These are phyloP conservation scores for Monoraphidium neglectum DNA, from an alignment of 139 green algal species.

Conservation along the genomic window DNA sequence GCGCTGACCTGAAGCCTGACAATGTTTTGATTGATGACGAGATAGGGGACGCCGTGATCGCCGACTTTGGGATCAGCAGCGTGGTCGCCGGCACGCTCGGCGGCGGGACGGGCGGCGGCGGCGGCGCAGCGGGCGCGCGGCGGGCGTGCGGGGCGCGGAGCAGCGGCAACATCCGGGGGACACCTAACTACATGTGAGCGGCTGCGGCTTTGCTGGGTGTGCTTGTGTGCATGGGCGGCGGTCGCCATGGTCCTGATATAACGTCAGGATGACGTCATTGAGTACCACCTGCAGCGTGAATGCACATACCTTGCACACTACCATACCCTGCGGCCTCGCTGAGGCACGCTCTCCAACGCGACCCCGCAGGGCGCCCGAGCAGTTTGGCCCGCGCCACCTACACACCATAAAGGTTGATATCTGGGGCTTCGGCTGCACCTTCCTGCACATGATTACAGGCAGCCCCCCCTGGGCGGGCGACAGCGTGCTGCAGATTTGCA, in stretches of 20 bases:
- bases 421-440: slow-evolving; percentile 28
- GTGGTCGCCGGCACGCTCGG: slow-evolving; percentile 19
- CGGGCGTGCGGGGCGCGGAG: not conserved
- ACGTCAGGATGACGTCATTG: no score
- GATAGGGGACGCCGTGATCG: slow-evolving; percentile 26
- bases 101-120: not conserved
- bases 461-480: slow-evolving; percentile 12
- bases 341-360: no score
- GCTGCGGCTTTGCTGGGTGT: no score
- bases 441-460: slow-evolving; percentile 33
- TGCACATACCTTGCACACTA: no score
- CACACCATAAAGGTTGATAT: slow-evolving; percentile 36
- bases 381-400: slow-evolving; percentile 21
- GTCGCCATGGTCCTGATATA: no score
- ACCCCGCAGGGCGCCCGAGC: slow-evolving; percentile 31
- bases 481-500: slow-evolving; percentile 33
- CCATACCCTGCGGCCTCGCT: no score
- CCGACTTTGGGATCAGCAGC: slow-evolving; percentile 42
- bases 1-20: slow-evolving; percentile 38
- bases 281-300: no score
- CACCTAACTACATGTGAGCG: slow-evolving; percentile 31
- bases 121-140: no score
- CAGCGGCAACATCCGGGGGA: slow-evolving; percentile 14
- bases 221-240: no score
- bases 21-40: slow-evolving; percentile 37